Evolutionary conservation across 2,329 filamentous ascomycete genomes (phyloP), one percentile per base, ranked within the genome.

Genomic region (Aspergillus thermomutatus): DNA sequence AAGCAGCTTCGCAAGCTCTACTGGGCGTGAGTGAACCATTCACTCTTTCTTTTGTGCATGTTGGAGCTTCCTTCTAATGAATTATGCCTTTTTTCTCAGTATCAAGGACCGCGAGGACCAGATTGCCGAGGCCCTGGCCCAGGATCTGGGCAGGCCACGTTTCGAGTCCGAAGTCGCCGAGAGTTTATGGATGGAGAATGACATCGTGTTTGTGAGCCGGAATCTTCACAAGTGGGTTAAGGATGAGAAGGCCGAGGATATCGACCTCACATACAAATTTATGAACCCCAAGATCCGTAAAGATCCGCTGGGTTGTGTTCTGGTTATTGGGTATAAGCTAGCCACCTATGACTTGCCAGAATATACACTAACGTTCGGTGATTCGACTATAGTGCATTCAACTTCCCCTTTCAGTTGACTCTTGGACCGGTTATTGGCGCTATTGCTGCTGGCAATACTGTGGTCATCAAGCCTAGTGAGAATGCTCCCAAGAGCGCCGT

Each of bases 1-100:
- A 82, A 85, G 54, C 94, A 97, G 81, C 85, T 99, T 59, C 89
- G 92, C 66, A 93, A 92, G 82, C 87, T 97, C 55, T 97, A 96
- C 80, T 97, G 94, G 94, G 92, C 84, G 80, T 82, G 64, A 75
- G 75, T 70, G 43, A 46, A 25, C 26, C 21, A 45, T 41, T 47
- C 43, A 4, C 7, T 45, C 4, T 23, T 40, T 49, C 27, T n/a
- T 45, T 37, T 21, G 28, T 55, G 40, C 43, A 27, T 54, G 17
- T 8, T 28, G 11, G 31, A 41, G 41, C 50, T 23, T 52, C 49
- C 49, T n/a, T 49, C 56, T 66, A 49, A 64, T 61, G 21, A n/a
- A 11, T 21, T 49, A 34, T 31, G 49, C 43, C 53, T 28, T 5
- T 23, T 14, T 55, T 34, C 21, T 54, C 54, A 82, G 80, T 7